These are phyloP conservation scores for Glycyrrhiza uralensis DNA, from an alignment of 306 rosid genomes.

Conservation along the genomic window DNA sequence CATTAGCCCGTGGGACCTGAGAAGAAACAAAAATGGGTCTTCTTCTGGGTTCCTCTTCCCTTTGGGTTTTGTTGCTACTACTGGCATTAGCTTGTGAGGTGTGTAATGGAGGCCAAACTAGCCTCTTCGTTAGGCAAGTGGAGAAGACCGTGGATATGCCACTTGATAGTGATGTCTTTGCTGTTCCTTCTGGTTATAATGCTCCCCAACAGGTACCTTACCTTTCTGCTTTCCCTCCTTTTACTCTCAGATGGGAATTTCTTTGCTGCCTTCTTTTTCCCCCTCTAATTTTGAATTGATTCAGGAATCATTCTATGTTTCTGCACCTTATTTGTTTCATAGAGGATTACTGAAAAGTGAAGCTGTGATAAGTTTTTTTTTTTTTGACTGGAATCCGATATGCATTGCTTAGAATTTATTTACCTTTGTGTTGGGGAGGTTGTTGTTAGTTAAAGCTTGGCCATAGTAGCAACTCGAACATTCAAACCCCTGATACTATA, in stretches of 20 bases:
- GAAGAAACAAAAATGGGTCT: conserved; percentile 27
- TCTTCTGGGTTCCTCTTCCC: neutral
- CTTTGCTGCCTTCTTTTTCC: no score
- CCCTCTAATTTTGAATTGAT: no score
- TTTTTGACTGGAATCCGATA: neutral
- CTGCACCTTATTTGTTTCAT: neutral
- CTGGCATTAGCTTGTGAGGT: conserved; percentile 15
- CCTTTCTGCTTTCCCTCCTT: neutral
- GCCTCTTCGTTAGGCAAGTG: conserved; percentile 34
- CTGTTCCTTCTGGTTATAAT: conserved; percentile 62
- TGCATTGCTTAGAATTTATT: neutral
- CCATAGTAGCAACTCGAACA: no score
- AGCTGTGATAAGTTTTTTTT: neutral
- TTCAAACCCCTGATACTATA: no score
- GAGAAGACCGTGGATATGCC: conserved; percentile 43
- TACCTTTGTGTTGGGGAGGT: no score
- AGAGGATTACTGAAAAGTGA: neutral
- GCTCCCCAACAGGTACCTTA: conserved; percentile 68
- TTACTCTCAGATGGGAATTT: neutral
- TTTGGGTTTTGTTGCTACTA: neutral
- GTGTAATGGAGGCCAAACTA: conserved; percentile 51
- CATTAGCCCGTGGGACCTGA: neutral
- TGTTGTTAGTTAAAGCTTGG: no score
- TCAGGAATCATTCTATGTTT: neutral
- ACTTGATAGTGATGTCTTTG: conserved; percentile 53